Conservation (phyloP, 805 yeast species). For the Isabelozyma heimii region DNA sequence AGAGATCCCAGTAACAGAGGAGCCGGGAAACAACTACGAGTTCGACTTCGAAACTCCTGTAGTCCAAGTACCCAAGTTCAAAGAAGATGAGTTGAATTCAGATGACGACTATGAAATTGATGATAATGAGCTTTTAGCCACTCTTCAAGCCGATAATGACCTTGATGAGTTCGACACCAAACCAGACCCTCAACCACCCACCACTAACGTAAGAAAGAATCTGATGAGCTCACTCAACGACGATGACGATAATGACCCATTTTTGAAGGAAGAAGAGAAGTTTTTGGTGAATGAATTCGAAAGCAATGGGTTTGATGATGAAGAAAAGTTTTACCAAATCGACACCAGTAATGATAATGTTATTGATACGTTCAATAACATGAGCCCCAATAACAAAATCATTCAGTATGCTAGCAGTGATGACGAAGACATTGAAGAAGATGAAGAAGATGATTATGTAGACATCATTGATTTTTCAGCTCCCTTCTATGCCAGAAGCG, state of each 20-base stretch:
- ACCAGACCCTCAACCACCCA: slow-evolving; percentile 3
- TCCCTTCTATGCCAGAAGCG: slow-evolving; percentile 17
- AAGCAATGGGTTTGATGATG: slow-evolving; percentile 45
- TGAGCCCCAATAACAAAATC: slow-evolving; percentile 30
- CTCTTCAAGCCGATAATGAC: slow-evolving; percentile 47
- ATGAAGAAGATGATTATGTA: slow-evolving; percentile 40
- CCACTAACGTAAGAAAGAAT: slow-evolving; percentile 16
- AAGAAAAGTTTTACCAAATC: slow-evolving; percentile 17
- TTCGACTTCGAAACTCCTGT: slow-evolving; percentile 30
- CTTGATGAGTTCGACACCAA: slow-evolving; percentile 31
- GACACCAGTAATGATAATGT: background rate
- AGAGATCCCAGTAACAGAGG: slow-evolving; percentile 6
- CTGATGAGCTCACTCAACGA: slow-evolving; percentile 32
- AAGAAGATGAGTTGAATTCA: slow-evolving; percentile 47
- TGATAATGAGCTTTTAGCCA: slow-evolving; percentile 45
- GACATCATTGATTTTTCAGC: slow-evolving; percentile 37
- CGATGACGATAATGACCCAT: slow-evolving; percentile 35
- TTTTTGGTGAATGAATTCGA: slow-evolving; percentile 46
- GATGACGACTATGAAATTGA: slow-evolving; percentile 68
- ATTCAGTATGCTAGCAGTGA: slow-evolving; percentile 40
- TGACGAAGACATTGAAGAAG: slow-evolving; percentile 33
- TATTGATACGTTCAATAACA: slow-evolving; percentile 10
- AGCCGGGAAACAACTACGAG: slow-evolving; percentile 12
- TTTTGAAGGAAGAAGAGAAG: slow-evolving; percentile 42
- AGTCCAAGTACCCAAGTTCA: slow-evolving; percentile 51